A percentile compares a stretch with the other conserved stretches of the same genome.
phyloP scores from a whole-genome alignment of 2,329 filamentous ascomycete species.

The Penicillium sp. region DNA sequence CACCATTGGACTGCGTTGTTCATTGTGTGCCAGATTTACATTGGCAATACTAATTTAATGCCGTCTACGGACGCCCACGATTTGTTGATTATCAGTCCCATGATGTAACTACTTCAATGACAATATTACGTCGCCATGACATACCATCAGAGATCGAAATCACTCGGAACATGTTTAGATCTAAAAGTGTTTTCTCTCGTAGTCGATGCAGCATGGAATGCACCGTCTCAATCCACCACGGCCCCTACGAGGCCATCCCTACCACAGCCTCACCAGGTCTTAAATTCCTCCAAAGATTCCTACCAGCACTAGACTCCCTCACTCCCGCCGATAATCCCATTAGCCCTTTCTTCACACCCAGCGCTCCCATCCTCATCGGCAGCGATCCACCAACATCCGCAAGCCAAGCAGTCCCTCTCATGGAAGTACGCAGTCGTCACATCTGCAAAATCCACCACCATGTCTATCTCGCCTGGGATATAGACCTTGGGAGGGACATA shows the following conservation, averaged over 20 bases:
- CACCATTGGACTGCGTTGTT: neutral
- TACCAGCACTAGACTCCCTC: conserved; percentile 21
- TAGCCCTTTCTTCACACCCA: conserved; percentile 15
- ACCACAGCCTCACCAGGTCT: conserved; percentile 17
- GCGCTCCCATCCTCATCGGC: conserved; percentile 17
- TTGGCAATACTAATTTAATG: neutral
- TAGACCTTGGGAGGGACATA: conserved; percentile 8
- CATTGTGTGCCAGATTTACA: neutral
- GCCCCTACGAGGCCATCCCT: conserved; percentile 20
- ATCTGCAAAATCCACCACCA: conserved; percentile 16
- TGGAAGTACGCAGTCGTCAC: conserved; percentile 19
- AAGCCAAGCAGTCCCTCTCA: conserved; percentile 10
- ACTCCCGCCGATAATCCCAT: conserved; percentile 4
- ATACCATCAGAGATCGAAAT: neutral
- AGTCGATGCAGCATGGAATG: conserved; percentile 6
- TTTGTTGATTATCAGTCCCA: neutral
- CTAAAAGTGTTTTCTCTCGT: neutral
- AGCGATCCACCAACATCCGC: conserved; percentile 17
- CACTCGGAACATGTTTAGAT: neutral
- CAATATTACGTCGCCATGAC: conserved; percentile 4
- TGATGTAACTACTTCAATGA: conserved; percentile 6
- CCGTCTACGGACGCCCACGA: neutral
- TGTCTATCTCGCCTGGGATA: conserved; percentile 23
- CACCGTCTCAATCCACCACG: conserved; percentile 17
- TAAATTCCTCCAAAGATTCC: conserved; percentile 20